A percentile compares a stretch with the other conserved stretches of the same genome.
Evolutionary conservation across 441 rosid genomes (phyloP).

Genomic region (Oxalis stricta): DNA sequence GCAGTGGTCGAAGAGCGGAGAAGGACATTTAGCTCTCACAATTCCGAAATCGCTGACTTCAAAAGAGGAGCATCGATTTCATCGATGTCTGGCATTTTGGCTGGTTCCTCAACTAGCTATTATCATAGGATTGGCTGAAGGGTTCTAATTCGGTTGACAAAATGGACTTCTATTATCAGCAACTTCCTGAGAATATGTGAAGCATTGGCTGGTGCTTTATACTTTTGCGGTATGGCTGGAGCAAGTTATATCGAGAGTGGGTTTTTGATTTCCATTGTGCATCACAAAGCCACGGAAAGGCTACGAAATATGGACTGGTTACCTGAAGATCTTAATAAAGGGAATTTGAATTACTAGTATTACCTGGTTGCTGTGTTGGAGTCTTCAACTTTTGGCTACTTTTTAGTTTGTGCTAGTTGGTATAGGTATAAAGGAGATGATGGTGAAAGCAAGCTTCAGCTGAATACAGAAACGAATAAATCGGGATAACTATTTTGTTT

Average conservation of each 20-base stretch:
- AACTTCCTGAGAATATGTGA: constrained; percentile 61
- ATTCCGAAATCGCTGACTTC: constrained; percentile 28
- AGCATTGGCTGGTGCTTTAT: constrained; percentile 44
- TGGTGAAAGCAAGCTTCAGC: no score
- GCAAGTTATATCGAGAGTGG: constrained; percentile 34
- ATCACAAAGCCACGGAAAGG: constrained; percentile 18
- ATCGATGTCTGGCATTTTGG: constrained; percentile 47
- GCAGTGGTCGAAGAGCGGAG: constrained; percentile 38
- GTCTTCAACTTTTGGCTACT: constrained; percentile 29
- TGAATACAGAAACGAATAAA: no score
- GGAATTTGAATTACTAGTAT: constrained; percentile 39
- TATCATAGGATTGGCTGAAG: constrained; percentile 41
- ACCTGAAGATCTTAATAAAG: constrained; percentile 47
- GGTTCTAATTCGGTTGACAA: constrained; percentile 31
- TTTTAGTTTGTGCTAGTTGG: constrained; percentile 39
- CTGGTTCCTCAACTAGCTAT: constrained; percentile 53
- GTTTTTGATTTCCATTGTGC: constrained; percentile 36
- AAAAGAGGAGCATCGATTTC: constrained; percentile 35
- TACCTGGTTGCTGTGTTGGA: constrained; percentile 36
- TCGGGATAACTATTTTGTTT: no score
- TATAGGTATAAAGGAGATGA: constrained; percentile 41
- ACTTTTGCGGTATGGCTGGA: constrained; percentile 29
- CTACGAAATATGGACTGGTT: constrained; percentile 32
- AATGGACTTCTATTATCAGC: constrained; percentile 50
- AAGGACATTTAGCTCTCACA: constrained; percentile 25